Conservation (phyloP, 2,329 filamentous ascomycete genomes). For the Blastomyces silverae region DNA sequence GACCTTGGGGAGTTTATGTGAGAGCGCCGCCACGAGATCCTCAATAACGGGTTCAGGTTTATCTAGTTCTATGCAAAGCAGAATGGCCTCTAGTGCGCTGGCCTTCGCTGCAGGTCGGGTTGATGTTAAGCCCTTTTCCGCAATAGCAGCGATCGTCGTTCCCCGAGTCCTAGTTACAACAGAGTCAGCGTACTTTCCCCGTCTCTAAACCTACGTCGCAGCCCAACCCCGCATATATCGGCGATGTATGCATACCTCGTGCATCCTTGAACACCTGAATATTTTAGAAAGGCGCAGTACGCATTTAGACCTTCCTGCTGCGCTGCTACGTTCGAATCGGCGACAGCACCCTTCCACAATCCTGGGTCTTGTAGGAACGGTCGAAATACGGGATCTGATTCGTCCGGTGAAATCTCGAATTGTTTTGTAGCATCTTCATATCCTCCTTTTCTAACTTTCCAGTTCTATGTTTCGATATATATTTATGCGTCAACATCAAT, state of each 20-base stretch:
- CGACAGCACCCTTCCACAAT: conserved; percentile 86
- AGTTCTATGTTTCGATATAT: conserved; percentile 51
- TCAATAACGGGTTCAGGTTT: conserved; percentile 79
- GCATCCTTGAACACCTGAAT: conserved; percentile 71
- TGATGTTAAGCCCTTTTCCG: conserved; percentile 85
- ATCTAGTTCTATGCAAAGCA: conserved; percentile 87
- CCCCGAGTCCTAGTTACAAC: conserved; percentile 57
- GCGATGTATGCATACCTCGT: conserved; percentile 48
- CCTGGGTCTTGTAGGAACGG: conserved; percentile 79
- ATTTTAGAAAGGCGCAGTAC: conserved; percentile 87
- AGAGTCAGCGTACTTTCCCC: not conserved
- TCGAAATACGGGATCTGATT: conserved; percentile 75
- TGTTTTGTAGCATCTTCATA: conserved; percentile 89
- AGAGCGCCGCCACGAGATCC: conserved; percentile 73
- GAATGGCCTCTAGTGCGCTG: conserved; percentile 73
- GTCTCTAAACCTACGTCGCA: not conserved
- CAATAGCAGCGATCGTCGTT: conserved; percentile 67
- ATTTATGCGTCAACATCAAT: not conserved
- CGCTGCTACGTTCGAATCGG: conserved; percentile 92
- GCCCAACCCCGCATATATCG: not conserved
- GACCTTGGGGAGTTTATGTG: conserved; percentile 87
- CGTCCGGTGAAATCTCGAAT: conserved; percentile 77
- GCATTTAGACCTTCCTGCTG: conserved; percentile 87
- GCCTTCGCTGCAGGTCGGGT: conserved; percentile 84
- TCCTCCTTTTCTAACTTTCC: conserved; percentile 93